Percentiles rank a stretch among this genome's conserved stretches.
These are phyloP conservation scores for Candida rishiriensis DNA, from an alignment of 805 yeast species.

Conservation along the genomic window DNA sequence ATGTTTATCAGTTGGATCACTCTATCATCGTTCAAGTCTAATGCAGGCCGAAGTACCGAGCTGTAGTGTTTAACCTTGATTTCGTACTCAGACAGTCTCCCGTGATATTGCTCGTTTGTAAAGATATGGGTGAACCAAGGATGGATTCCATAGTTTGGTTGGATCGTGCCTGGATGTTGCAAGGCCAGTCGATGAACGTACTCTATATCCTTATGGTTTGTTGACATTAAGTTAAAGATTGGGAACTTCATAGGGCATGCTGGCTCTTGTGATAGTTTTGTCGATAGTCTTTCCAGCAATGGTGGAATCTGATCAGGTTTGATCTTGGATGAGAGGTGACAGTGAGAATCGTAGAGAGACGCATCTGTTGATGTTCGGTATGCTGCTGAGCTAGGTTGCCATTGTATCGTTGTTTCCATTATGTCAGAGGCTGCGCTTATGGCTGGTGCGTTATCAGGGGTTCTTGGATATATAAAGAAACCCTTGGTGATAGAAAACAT, in stretches of 20 bases:
- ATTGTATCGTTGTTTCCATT: too few species aligned
- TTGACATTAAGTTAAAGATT: conserved; percentile 42
- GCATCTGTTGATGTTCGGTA: not conserved
- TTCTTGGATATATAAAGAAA: too few species aligned
- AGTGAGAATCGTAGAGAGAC: conserved; percentile 34
- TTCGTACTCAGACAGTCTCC: conserved; percentile 9
- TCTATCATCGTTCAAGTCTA: conserved; percentile 9
- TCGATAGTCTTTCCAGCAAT: conserved; percentile 3
- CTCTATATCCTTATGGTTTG: conserved; percentile 36
- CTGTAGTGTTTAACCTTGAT: conserved; percentile 53
- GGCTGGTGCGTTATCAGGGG: too few species aligned
- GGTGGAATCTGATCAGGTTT: conserved; percentile 3
- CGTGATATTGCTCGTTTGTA: conserved; percentile 23
- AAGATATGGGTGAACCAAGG: conserved; percentile 87
- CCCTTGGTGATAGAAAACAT: too few species aligned
- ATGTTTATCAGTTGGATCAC: conserved; percentile 30
- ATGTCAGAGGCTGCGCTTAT: too few species aligned
- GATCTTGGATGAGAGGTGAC: conserved; percentile 32
- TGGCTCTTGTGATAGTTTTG: conserved; percentile 1
- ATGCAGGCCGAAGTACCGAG: conserved; percentile 41
- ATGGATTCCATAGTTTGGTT: conserved; percentile 70
- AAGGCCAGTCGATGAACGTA: conserved; percentile 21
- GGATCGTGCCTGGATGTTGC: conserved; percentile 19
- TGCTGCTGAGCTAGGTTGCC: too few species aligned
- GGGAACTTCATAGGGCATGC: conserved; percentile 1